A percentile compares a stretch with the other conserved stretches of the same genome.
Conservation (phyloP, 73 alveolate species). For the Effrenium voratum region DNA sequence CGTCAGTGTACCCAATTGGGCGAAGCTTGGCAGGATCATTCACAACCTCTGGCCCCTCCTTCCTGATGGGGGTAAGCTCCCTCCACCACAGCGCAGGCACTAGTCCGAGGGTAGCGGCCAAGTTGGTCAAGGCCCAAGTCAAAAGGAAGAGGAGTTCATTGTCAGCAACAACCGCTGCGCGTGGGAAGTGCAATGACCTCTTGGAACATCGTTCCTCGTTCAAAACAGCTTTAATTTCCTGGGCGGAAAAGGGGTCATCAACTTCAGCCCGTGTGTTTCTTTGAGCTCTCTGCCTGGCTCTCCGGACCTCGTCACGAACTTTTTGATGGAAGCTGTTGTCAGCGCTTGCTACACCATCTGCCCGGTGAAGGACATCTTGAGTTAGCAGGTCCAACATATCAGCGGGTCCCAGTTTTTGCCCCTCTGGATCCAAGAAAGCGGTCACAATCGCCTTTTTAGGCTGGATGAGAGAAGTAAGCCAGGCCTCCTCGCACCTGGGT, state of each 20-base stretch:
- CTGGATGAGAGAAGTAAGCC: no score
- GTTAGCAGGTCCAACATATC: no score
- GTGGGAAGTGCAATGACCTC: not conserved
- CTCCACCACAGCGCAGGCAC: not conserved
- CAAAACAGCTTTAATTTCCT: not conserved
- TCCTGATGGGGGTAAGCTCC: not conserved
- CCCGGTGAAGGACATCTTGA: no score
- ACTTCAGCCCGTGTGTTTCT: not conserved
- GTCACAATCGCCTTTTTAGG: no score
- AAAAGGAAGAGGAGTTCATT: not conserved
- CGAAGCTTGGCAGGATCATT: not conserved
- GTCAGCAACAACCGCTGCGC: not conserved
- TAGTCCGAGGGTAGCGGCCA: not conserved
- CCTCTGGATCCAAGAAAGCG: no score
- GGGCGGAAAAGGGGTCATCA: not conserved
- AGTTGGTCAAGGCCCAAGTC: not conserved
- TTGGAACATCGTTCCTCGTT: not conserved
- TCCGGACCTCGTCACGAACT: no score
- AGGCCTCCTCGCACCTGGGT: no score
- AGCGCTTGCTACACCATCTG: no score
- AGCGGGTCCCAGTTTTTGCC: no score
- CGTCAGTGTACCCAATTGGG: not conserved
- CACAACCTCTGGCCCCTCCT: not conserved
- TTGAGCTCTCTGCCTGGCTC: not conserved
- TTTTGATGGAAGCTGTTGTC: no score